phyloP scores from a whole-genome alignment of 129 eudicot species.

The Artemisia annua region DNA sequence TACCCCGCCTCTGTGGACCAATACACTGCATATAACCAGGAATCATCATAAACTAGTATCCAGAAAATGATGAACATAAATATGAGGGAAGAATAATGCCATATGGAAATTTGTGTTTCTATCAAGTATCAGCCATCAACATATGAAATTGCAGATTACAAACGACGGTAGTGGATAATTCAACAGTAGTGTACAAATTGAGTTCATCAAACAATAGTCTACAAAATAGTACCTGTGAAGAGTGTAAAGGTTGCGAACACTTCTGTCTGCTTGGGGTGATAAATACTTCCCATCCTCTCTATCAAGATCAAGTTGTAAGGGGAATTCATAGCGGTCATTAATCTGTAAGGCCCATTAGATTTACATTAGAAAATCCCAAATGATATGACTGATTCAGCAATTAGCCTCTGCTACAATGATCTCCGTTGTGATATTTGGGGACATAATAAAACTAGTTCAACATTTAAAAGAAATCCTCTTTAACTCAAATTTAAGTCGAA shows the following conservation, averaged over 20 bases:
- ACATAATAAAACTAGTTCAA: too few relatives aligned
- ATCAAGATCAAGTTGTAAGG: constrained; percentile 87
- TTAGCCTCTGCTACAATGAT: constrained; percentile 27
- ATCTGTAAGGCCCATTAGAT: constrained; percentile 43
- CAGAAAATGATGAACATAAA: neutral
- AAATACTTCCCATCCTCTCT: constrained; percentile 76
- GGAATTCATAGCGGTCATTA: constrained; percentile 90
- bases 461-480: too few relatives aligned
- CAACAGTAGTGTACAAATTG: neutral
- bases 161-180: neutral
- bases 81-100: neutral
- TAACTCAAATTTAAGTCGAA: too few relatives aligned
- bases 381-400: constrained; percentile 20
- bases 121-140: neutral
- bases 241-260: constrained; percentile 77
- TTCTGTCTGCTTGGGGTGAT: constrained; percentile 84
- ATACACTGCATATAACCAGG: constrained; percentile 61
- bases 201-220: neutral
- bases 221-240: constrained; percentile 67
- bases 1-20: constrained; percentile 96
- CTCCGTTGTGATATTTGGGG: constrained; percentile 15
- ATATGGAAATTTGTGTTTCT: neutral
- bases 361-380: constrained; percentile 12
- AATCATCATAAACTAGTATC: neutral
- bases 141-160: neutral